These are phyloP conservation scores for Acrodontium crateriforme DNA, from an alignment of 2,329 filamentous ascomycete genomes.

Conservation along the genomic window DNA sequence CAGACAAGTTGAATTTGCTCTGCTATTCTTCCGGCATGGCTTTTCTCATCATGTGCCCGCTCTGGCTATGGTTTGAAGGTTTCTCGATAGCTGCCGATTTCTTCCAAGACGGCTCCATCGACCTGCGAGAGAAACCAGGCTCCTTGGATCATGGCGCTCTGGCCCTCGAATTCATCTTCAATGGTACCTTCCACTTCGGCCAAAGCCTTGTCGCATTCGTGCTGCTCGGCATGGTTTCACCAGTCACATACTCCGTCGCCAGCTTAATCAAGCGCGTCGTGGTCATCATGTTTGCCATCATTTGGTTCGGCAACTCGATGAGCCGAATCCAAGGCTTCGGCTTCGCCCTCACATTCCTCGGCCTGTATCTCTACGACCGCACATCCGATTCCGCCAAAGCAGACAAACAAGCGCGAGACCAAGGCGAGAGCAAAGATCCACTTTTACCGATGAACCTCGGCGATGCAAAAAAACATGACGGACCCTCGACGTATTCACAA, in stretches of 20 bases:
- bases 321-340: slow-evolving; percentile 71
- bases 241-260: slow-evolving; percentile 93
- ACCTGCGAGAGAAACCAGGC: slow-evolving; percentile 62
- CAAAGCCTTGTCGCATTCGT: slow-evolving; percentile 95
- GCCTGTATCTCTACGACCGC: slow-evolving; percentile 89
- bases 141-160: slow-evolving; percentile 50
- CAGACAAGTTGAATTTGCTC: slow-evolving; percentile 91
- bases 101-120: slow-evolving; percentile 64
- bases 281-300: slow-evolving; percentile 83
- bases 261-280: slow-evolving; percentile 95
- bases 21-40: slow-evolving; percentile 95
- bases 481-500: slow-evolving; percentile 12
- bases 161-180: slow-evolving; percentile 82
- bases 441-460: slow-evolving; percentile 49
- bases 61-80: slow-evolving; percentile 90
- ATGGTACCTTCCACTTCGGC: slow-evolving; percentile 89
- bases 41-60: slow-evolving; percentile 72
- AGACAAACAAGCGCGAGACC: slow-evolving; percentile 56
- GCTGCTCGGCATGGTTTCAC: slow-evolving; percentile 81
- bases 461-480: slow-evolving; percentile 20
- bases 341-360: slow-evolving; percentile 78
- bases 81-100: slow-evolving; percentile 64
- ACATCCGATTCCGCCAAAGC: slow-evolving; percentile 79
- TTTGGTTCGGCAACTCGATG: slow-evolving; percentile 91
- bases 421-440: slow-evolving; percentile 47